These are phyloP conservation scores for Bathelium albidoporum DNA, from an alignment of 495 filamentous ascomycete species.

Conservation along the genomic window DNA sequence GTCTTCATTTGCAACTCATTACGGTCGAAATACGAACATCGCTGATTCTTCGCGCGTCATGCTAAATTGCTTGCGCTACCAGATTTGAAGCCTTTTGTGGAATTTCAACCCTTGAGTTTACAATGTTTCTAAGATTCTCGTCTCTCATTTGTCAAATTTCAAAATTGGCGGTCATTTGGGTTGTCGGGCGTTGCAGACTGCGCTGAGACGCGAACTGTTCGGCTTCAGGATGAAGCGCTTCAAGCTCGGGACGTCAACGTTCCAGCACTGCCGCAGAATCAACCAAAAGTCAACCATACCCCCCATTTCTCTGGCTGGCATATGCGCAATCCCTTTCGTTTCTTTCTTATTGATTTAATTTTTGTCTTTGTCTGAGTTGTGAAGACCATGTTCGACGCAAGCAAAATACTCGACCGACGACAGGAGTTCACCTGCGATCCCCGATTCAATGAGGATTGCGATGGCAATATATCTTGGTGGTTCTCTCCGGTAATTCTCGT, in stretches of 20 bases:
- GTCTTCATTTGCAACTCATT: background rate
- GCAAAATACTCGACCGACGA: background rate
- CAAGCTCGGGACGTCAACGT: background rate
- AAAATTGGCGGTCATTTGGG: background rate
- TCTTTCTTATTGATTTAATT: background rate
- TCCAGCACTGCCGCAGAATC: background rate
- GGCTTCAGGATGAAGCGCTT: background rate
- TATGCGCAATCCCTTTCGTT: background rate
- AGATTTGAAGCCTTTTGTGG: background rate
- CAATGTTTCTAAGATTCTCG: background rate
- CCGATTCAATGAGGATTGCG: background rate
- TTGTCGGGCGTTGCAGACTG: background rate
- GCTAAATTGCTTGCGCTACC: background rate
- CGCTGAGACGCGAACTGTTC: background rate
- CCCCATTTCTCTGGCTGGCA: background rate
- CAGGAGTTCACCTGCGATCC: background rate
- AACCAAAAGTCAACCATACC: background rate
- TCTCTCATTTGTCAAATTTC: background rate
- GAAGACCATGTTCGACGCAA: background rate
- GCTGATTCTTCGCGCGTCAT: background rate
- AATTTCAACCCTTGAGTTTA: background rate
- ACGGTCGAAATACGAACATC: background rate
- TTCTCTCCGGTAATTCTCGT: background rate
- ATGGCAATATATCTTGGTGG: background rate
- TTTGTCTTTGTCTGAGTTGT: background rate